These are phyloP conservation scores for Ceratobasidium sp. DNA, from an alignment of 1,284 basidiomycete species.

Conservation along the genomic window DNA sequence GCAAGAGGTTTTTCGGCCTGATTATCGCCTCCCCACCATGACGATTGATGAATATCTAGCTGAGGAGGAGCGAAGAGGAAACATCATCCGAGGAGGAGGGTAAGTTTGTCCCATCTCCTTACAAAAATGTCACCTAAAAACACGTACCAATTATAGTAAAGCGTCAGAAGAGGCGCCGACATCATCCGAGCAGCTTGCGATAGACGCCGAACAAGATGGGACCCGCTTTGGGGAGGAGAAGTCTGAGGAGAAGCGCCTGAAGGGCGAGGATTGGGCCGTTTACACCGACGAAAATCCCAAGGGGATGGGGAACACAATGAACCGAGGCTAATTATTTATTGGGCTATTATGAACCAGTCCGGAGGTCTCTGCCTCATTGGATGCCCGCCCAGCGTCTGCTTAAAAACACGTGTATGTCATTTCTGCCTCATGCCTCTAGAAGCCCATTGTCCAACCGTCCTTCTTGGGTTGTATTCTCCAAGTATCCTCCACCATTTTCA, in stretches of 20 bases:
- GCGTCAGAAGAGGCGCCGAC: slow-evolving; percentile 75
- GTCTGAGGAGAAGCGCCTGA: slow-evolving; percentile 77
- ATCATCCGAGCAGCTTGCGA: slow-evolving; percentile 76
- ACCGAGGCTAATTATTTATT: slow-evolving; percentile 71
- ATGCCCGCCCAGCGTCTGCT: not conserved
- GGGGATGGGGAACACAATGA: slow-evolving; percentile 95
- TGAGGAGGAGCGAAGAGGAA: slow-evolving; percentile 84
- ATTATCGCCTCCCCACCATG: slow-evolving; percentile 95
- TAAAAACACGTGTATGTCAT: not conserved
- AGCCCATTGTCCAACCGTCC: not conserved
- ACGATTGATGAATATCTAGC: slow-evolving; percentile 94
- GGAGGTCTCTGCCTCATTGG: not conserved
- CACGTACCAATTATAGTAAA: slow-evolving; percentile 59
- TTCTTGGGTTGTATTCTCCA: not conserved
- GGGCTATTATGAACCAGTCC: not conserved
- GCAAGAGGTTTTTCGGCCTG: slow-evolving; percentile 84
- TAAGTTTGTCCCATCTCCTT: slow-evolving; percentile 56
- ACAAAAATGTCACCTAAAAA: not conserved
- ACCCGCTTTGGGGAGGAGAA: slow-evolving; percentile 74
- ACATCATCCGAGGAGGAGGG: slow-evolving; percentile 89
- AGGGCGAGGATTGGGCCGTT: slow-evolving; percentile 88
- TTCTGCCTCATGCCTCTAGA: not conserved
- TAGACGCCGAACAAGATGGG: slow-evolving; percentile 88
- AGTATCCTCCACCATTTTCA: too few relatives aligned
- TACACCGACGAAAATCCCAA: slow-evolving; percentile 83